Conservation (phyloP, 306 rosid genomes). For the Biancaea sappan region DNA sequence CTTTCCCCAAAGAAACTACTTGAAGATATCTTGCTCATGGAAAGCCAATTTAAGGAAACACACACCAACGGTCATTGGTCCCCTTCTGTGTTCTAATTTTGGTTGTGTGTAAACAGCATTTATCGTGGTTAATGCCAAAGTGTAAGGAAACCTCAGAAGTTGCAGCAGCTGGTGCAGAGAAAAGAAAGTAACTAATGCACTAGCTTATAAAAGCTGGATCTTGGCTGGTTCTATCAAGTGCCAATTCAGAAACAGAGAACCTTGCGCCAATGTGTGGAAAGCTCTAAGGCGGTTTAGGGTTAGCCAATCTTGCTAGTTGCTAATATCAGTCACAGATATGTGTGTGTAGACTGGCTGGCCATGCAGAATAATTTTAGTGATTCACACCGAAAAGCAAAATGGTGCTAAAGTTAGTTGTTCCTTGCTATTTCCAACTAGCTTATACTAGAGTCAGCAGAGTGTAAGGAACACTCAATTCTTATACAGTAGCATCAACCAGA, state of each 20-base stretch:
- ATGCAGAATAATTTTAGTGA: neutral
- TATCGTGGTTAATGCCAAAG: neutral
- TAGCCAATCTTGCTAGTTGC: neutral
- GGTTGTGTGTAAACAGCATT: neutral
- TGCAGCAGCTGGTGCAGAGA: neutral
- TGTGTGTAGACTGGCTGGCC: neutral
- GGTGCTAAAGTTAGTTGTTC: neutral
- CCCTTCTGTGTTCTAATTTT: neutral
- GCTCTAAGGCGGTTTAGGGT: neutral
- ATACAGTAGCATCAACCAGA: neutral
- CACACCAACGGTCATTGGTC: neutral
- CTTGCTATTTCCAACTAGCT: neutral
- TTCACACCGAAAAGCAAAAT: neutral
- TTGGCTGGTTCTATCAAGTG: neutral
- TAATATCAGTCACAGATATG: neutral
- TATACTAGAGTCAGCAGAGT: slow-evolving; percentile 1
- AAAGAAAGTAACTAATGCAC: neutral
- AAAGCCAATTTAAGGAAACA: neutral
- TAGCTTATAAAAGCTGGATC: neutral
- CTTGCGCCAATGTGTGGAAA: neutral
- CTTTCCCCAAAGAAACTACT: neutral
- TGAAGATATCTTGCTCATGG: neutral
- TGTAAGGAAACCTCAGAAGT: neutral
- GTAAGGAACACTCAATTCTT: slow-evolving; percentile 18
- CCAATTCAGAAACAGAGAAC: neutral